Conservation (phyloP, 495 filamentous ascomycete genomes). For the Pseudotulostoma volvatum region DNA sequence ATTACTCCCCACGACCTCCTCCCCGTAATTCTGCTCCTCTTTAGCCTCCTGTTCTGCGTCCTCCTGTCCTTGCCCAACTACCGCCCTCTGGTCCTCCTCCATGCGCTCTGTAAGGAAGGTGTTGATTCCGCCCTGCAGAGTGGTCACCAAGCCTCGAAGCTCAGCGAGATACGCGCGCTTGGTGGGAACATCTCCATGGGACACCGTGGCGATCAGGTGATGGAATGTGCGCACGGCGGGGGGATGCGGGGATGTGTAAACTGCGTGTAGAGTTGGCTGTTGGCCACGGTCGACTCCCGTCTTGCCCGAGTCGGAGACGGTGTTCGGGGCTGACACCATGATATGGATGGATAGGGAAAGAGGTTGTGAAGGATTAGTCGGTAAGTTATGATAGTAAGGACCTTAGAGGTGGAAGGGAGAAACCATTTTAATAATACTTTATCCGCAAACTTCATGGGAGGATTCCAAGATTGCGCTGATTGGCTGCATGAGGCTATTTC, state of each 20-base stretch:
- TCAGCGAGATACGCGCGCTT: constrained; percentile 51
- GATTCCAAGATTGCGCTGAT: no score
- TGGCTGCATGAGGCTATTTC: no score
- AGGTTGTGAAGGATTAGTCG: no score
- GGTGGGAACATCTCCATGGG: constrained; percentile 12
- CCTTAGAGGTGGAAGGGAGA: no score
- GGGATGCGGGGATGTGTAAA: constrained; percentile 38
- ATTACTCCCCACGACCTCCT: constrained; percentile 50
- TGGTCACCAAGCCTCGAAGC: constrained; percentile 42
- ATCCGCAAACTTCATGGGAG: no score
- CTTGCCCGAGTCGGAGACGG: no score
- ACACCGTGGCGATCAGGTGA: constrained; percentile 24
- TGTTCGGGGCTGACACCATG: no score
- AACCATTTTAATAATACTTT: no score
- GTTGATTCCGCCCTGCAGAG: constrained; percentile 64
- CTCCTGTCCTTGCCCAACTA: constrained; percentile 23
- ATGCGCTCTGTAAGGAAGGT: constrained; percentile 68
- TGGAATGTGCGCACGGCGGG: constrained; percentile 21
- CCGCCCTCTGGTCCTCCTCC: constrained; percentile 63
- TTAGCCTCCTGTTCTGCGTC: constrained; percentile 39
- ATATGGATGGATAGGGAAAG: no score
- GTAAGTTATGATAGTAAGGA: no score
- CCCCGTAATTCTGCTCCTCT: constrained; percentile 78
- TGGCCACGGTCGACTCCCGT: no score
- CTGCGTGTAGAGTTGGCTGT: constrained; percentile 29